Evolutionary conservation across 163 green algal species (phyloP).

Genomic region (Coccomyxa subellipsoidea): DNA sequence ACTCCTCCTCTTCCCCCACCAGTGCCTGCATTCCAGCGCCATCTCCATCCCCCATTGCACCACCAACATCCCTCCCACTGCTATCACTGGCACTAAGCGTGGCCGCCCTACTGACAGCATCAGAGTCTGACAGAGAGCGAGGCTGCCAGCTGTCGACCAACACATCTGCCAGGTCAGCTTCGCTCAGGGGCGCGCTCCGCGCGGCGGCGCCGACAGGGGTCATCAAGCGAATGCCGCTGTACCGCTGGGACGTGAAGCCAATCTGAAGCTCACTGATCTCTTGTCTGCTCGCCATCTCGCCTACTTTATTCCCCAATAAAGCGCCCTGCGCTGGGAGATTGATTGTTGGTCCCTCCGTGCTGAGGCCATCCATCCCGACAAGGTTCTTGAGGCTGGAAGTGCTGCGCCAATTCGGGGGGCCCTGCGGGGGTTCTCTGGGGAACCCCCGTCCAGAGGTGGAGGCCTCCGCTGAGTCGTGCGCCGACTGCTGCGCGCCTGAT

Average conservation of each 20-base stretch:
- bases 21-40: neutral
- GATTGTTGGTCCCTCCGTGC: too few species aligned
- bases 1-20: constrained; percentile 3
- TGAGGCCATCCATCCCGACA: neutral
- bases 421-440: too few species aligned
- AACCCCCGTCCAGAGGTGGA: neutral
- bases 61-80: too few species aligned
- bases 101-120: too few species aligned
- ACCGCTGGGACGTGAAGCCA: neutral
- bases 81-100: too few species aligned
- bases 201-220: neutral
- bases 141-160: neutral
- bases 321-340: too few species aligned
- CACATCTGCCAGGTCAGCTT: neutral
- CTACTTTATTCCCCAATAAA: neutral
- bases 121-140: too few species aligned
- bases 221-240: neutral
- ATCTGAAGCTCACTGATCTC: neutral
- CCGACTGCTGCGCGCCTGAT: neutral
- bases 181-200: neutral
- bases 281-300: neutral
- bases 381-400: neutral
- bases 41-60: too few species aligned
- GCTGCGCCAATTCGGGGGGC: too few species aligned
- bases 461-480: neutral